Conservation (phyloP, 2,329 filamentous ascomycete species). For the Chaetothyriales sp. region DNA sequence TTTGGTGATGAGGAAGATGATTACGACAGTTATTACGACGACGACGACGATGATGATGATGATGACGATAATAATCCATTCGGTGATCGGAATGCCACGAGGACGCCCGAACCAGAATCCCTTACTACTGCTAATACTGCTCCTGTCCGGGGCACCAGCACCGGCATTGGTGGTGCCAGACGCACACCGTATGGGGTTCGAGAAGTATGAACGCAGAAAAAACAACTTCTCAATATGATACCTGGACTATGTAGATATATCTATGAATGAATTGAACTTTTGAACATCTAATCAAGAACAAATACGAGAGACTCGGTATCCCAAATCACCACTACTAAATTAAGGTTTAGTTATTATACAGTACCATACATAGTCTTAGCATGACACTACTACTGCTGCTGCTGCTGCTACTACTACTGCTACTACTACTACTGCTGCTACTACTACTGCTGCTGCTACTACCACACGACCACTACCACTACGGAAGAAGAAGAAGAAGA, state of each 20-base stretch:
- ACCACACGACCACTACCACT: too few species aligned
- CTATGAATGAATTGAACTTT: neutral
- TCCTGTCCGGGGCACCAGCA: too few species aligned
- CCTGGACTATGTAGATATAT: neutral
- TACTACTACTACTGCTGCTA: too few species aligned
- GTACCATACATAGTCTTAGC: too few species aligned
- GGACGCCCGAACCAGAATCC: slow-evolving; percentile 30
- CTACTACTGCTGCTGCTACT: too few species aligned
- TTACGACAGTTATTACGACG: slow-evolving; percentile 43
- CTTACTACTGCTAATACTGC: neutral
- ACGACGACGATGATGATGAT: slow-evolving; percentile 41
- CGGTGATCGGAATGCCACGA: slow-evolving; percentile 63
- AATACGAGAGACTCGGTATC: too few species aligned
- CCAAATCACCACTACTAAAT: too few species aligned
- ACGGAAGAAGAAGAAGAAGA: neutral
- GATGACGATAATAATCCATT: slow-evolving; percentile 79
- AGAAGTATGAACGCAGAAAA: neutral
- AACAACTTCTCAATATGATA: too few species aligned
- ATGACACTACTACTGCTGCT: too few species aligned
- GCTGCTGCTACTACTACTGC: too few species aligned
- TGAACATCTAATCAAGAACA: neutral
- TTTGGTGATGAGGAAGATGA: slow-evolving; percentile 28
- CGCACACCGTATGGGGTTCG: neutral
- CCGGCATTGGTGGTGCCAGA: neutral
- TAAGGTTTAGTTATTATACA: too few species aligned